phyloP scores from a whole-genome alignment of 768 basidiomycete species.

The Mycena kentingensis region DNA sequence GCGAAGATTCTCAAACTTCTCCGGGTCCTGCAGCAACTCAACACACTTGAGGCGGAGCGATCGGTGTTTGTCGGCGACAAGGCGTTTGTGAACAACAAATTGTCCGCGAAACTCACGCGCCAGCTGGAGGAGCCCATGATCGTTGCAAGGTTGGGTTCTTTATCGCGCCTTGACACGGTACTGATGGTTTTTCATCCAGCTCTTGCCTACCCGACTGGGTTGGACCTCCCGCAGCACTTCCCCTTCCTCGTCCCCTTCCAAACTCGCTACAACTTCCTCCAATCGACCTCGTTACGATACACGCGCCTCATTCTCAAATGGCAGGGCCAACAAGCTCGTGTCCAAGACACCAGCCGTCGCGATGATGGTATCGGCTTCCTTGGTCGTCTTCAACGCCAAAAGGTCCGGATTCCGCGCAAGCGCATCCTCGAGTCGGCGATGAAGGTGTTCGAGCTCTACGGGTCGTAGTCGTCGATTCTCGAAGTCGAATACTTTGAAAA shows the following conservation, averaged over 20 bases:
- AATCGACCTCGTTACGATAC: conserved; percentile 97
- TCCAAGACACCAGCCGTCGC: conserved; percentile 76
- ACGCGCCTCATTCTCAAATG: conserved; percentile 93
- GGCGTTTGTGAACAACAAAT: conserved; percentile 95
- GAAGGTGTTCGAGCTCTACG: conserved; percentile 96
- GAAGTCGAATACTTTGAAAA: conserved; percentile 99
- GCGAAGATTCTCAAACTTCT: conserved; percentile 90
- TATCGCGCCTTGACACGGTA: background rate
- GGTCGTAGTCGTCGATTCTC: conserved; percentile 88
- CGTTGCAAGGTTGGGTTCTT: conserved; percentile 77
- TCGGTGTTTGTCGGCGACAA: conserved; percentile 49
- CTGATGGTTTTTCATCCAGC: conserved; percentile 41
- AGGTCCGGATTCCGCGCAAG: conserved; percentile 93
- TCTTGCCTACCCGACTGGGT: conserved; percentile 97
- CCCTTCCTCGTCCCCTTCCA: conserved; percentile 99
- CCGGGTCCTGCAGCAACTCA: conserved; percentile 82
- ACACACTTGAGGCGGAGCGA: conserved; percentile 72
- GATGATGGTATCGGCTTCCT: conserved; percentile 93
- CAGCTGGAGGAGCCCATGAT: conserved; percentile 99
- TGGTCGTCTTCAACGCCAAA: conserved; percentile 90
- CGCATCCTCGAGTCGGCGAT: conserved; percentile 95
- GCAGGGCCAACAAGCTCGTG: conserved; percentile 84
- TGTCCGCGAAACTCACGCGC: conserved; percentile 95
- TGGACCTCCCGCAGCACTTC: conserved; percentile 94
- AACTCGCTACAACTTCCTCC: conserved; percentile 94